A percentile compares a stretch with the other conserved stretches of the same genome.
Evolutionary conservation across 164 flowering plant species (phyloP).

Genomic region (Pachysandra terminalis): DNA sequence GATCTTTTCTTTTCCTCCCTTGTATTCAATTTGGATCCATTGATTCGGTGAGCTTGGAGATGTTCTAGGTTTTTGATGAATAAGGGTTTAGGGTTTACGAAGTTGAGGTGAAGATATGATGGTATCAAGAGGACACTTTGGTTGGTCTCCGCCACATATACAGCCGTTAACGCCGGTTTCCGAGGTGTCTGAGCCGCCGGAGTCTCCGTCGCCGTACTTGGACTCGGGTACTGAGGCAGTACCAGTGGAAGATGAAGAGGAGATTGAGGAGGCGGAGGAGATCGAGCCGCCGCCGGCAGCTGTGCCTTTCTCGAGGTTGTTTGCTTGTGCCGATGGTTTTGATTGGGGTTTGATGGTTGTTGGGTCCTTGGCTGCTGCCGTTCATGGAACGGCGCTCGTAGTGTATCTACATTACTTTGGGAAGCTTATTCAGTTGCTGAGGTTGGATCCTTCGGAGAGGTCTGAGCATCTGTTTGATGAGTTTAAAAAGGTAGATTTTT

Average conservation of each 20-base stretch:
- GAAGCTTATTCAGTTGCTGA: slow-evolving; percentile 62
- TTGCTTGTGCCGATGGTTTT: slow-evolving; percentile 84
- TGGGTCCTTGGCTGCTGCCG: slow-evolving; percentile 94
- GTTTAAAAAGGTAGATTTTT: slow-evolving; percentile 49
- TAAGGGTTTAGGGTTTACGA: slow-evolving; percentile 14
- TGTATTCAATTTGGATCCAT: no score
- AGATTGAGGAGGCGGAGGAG: slow-evolving; percentile 70
- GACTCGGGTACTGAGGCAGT: slow-evolving; percentile 56
- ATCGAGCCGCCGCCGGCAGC: slow-evolving; percentile 95
- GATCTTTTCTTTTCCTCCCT: no score
- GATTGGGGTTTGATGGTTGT: slow-evolving; percentile 89
- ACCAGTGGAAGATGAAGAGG: slow-evolving; percentile 60
- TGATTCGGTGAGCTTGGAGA: no score
- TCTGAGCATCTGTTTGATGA: slow-evolving; percentile 39
- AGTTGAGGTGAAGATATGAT: slow-evolving; percentile 50
- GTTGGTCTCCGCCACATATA: slow-evolving; percentile 98
- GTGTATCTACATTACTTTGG: slow-evolving; percentile 92
- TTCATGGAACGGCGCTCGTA: slow-evolving; percentile 93
- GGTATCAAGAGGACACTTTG: slow-evolving; percentile 91
- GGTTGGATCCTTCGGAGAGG: slow-evolving; percentile 1
- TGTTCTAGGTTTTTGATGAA: slow-evolving; percentile 6
- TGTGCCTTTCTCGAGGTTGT: slow-evolving; percentile 81
- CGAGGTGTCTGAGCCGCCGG: slow-evolving; percentile 99
- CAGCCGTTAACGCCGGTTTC: slow-evolving; percentile 98
- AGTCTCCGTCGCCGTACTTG: slow-evolving; percentile 92